Base-by-base conservation (phyloP, 2,329 filamentous ascomycete species). In the Aspergillus sp. region DNA sequence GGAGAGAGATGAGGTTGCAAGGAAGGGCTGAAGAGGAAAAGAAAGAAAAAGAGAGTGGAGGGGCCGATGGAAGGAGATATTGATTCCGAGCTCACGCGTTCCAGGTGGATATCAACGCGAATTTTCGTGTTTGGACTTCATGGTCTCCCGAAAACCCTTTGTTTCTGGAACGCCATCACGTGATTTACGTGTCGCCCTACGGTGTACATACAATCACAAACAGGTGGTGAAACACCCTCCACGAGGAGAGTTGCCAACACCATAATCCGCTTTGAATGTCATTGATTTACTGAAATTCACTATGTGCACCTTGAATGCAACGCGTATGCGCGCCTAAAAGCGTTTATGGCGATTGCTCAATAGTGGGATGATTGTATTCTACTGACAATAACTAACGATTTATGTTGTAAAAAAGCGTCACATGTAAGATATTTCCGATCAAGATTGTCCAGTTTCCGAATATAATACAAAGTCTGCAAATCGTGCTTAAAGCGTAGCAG, bases 81-180 rank as follows among this genome's bases (percentile, higher is more conserved):
- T 72, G 72, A 67, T 70, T 62, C 56, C 62, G 62, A 30, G 63
- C 64, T 62, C 69, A 72, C 70, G 70, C 69, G 70, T 70, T 65
- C 61, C 61, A 56, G 45, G 62, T 69, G 56, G 51, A 54, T 61
- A 64, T 62, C 55, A 60, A 67, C 70, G 70, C 68, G 69, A 68
- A 64, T 69, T 71, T 70, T 71, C 69, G 69, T 70, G 69, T 70
- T 68, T 65, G 67, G 61, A 44, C 55, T 61, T 64, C 64, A 68
- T 69, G 63, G 66, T 53, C 57, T 64, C 56, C 58, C 68, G 63
- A 17, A 30, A 33, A 51, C 19, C 19, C 49, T 52, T 47, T 56
- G 54, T 15, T 24, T 58, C 62, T 59, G 34, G 34, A 37, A n/a
- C 34, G 34, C 5, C 5, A 37, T 37, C 34, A 37, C 34, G 34